Base-by-base conservation (phyloP, 2,329 filamentous ascomycete genomes). In the Aspergillus uvarum region DNA sequence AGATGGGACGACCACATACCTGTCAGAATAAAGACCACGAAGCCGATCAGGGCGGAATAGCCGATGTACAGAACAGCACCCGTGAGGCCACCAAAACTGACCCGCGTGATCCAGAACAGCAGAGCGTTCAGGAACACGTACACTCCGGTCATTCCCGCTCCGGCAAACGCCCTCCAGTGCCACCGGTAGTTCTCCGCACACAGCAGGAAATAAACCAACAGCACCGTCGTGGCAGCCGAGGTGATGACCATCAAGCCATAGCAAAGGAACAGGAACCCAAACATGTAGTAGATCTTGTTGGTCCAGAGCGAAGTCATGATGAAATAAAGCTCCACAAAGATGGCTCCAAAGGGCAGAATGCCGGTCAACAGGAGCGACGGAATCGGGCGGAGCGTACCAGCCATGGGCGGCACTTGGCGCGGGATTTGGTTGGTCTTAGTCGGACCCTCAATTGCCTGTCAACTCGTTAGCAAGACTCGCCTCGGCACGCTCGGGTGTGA, bases 221-320 rank as follows among this genome's bases (percentile, higher is more conserved):
- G 81, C 8, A 98, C 88, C 0, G 95, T 98, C 47, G 96, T 94
- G 0, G 93, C 89, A 0, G 94, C 94, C 60, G 90, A 92, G 1
- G 95, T 98, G 69, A 96, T 90, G 68, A 98, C 92, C 92, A 99
- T 97, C 53, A 99, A 85, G 11, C 91, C 93, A 72, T 96, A 99
- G 83, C 93, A 97, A 59, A 99, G 85, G 83, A 99, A 99, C 38
- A 99, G 82, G 83, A 99, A 99, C 22, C 95, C 95, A 71, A 99
- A 99, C 95, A 99, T 99, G 84, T 99, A 99, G 83, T 99, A 99
- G 67, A 99, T 95, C 78, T 95, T 92, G 81, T 89, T 94, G 78
- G 96, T 96, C 95, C 95, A 99, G 74, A 99, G 94, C 26, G 91
- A 96, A 79, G 89, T 96, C 91, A 99, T 96, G 81, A 99, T 97